Conservation (phyloP, 1,284 basidiomycete species). For the Exobasidium rhododendri region DNA sequence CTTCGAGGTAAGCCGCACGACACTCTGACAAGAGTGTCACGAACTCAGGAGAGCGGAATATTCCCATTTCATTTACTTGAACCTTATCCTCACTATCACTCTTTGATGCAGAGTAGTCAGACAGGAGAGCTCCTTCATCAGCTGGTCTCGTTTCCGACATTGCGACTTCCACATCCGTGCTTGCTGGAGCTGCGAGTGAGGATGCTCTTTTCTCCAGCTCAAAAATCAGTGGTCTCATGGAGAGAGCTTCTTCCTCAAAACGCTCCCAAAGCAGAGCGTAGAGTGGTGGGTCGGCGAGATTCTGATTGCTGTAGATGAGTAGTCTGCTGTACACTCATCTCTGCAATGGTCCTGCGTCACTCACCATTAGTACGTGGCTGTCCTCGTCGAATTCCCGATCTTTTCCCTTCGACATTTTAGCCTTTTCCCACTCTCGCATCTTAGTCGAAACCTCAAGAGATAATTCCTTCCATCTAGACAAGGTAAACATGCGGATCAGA, state of each 20-base stretch:
- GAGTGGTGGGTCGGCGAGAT: constrained; percentile 15
- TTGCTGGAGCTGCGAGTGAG: constrained; percentile 7
- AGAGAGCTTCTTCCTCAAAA: constrained; percentile 6
- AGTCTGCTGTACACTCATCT: background rate
- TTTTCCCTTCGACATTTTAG: constrained; percentile 16
- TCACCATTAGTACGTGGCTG: constrained; percentile 13
- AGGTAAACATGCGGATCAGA: constrained; percentile 34
- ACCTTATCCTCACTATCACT: background rate
- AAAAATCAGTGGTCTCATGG: constrained; percentile 12
- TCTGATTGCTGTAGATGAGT: too few species aligned
- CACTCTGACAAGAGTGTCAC: constrained; percentile 35
- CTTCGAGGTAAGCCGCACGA: constrained; percentile 30
- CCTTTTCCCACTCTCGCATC: constrained; percentile 23
- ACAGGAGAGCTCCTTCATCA: background rate
- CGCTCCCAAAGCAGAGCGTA: constrained; percentile 11
- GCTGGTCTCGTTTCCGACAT: constrained; percentile 15
- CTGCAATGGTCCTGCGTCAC: background rate
- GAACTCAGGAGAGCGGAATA: constrained; percentile 32
- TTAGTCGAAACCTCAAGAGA: constrained; percentile 14
- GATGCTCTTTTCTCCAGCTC: constrained; percentile 20
- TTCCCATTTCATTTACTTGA: background rate
- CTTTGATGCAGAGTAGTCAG: constrained; percentile 12
- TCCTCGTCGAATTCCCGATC: constrained; percentile 12
- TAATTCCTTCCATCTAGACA: constrained; percentile 20
- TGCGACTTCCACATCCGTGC: constrained; percentile 9